Evolutionary conservation across 164 flowering plant species (phyloP), one percentile per base, ranked within the genome.

Genomic region (Nymphaea thermarum): DNA sequence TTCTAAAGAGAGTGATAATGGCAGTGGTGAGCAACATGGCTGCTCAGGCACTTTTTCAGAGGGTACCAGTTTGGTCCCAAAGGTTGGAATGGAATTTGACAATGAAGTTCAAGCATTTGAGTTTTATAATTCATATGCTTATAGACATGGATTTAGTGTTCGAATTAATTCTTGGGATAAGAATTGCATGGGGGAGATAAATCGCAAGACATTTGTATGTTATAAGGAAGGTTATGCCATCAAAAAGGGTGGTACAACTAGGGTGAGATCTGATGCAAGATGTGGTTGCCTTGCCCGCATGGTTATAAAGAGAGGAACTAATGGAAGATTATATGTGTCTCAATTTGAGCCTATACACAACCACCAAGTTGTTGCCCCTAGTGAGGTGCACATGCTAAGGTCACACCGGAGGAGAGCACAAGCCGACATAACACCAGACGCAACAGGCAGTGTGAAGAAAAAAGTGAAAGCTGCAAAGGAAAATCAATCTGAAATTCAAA

Each of bases 41-140:
- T 25, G 36, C 36, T 0, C 1, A 25, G 36, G 36, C 36, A 25
- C 1, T 25, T 45, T 83, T 89, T 71, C 87, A 96, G 42, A 90
- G 87, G 7, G 78, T 75, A 25, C 36, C 36, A 25, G 36, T 25
- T 25, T 25, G 36, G 36, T 1, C n/a, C 67, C 60, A 16, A 55
- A 17, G 42, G n/a, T 66, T 44, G 67, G 67, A 16, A 66, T 47
- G 67, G 67, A 44, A 18, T 44, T 62, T 65, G 12, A 42, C 51
- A 36, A 43, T 36, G 71, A 69, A 61, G 44, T 64, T 42, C 64
- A 64, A 42, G 72, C 68, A n/a, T 70, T 53, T 36, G 47, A 57
- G 12, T 70, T 70, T 43, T 70, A 70, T 53, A 65, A 70, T 65
- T 42, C n/a, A 6, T 70, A 65, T 60, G 72, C 68, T 42, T 59